phyloP scores from a whole-genome alignment of 192 early-diverging fungal genomes.

The Linnemannia zychae region DNA sequence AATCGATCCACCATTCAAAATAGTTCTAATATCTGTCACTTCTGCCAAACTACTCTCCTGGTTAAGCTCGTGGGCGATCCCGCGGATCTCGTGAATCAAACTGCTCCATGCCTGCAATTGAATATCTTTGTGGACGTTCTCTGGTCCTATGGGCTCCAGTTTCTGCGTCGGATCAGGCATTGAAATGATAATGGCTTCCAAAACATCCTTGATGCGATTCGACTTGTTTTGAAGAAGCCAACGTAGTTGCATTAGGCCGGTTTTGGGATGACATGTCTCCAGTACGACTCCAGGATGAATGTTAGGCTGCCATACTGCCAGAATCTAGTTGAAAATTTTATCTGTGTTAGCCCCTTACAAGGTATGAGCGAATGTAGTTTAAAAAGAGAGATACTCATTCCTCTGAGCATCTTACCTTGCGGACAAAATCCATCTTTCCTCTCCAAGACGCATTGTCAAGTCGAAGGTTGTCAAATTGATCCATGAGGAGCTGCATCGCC shows the following conservation, averaged over 20 bases:
- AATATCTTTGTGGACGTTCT: neutral
- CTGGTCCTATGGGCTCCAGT: neutral
- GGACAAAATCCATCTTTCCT: conserved; percentile 9
- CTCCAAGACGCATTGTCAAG: conserved; percentile 15
- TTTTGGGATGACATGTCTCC: conserved; percentile 24
- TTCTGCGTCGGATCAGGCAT: conserved; percentile 1
- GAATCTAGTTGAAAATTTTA: conserved; percentile 18
- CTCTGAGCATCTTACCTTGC: conserved; percentile 27
- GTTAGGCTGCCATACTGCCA: conserved; percentile 20
- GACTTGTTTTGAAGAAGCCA: conserved; percentile 22
- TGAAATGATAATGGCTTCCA: conserved; percentile 31
- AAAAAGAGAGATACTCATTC: conserved; percentile 4
- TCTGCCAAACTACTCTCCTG: conserved; percentile 14
- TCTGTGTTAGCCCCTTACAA: neutral
- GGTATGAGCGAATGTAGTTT: neutral
- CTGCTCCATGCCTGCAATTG: conserved; percentile 20
- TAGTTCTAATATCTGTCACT: neutral
- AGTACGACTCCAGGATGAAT: conserved; percentile 23
- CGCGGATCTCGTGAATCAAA: conserved; percentile 25
- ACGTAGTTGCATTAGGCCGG: conserved; percentile 29
- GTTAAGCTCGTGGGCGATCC: conserved; percentile 2
- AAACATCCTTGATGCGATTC: conserved; percentile 22
- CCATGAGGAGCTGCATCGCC: conserved; percentile 33
- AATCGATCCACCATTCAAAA: neutral
- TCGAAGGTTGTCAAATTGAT: conserved; percentile 31